phyloP scores from a whole-genome alignment of 306 rosid genomes.

The Boehmeria nivea region DNA sequence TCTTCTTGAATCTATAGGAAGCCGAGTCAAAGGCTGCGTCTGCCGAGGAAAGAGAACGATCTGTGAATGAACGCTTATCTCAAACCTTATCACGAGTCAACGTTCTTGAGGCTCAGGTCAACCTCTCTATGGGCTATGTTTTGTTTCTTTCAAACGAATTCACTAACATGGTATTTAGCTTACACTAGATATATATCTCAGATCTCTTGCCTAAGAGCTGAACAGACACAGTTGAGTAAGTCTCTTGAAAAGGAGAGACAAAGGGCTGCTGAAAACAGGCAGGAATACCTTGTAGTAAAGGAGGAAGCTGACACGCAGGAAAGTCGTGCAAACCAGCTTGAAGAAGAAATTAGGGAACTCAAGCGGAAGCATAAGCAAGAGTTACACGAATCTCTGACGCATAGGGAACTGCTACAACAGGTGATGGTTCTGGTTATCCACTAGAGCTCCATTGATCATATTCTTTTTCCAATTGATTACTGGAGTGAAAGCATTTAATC shows the following conservation, averaged over 20 bases:
- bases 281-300: constrained; percentile 90
- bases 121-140: constrained; percentile 26
- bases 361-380: constrained; percentile 90
- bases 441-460: too few relatives aligned
- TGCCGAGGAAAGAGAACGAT: constrained; percentile 94
- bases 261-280: constrained; percentile 97
- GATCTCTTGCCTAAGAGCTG: constrained; percentile 98
- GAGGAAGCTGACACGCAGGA: constrained; percentile 98
- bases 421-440: constrained; percentile 35
- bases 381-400: constrained; percentile 76
- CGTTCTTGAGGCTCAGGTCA: constrained; percentile 99
- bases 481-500: too few relatives aligned
- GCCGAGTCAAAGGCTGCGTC: constrained; percentile 92
- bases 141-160: constrained; percentile 13
- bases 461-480: too few relatives aligned
- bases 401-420: constrained; percentile 87
- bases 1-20: constrained; percentile 58
- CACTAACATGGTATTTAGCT: constrained; percentile 19
- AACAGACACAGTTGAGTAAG: constrained; percentile 84
- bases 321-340: constrained; percentile 91
- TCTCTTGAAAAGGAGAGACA: constrained; percentile 98
- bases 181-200: constrained; percentile 37
- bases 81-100: constrained; percentile 93
- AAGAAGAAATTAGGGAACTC: constrained; percentile 67
- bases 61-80: constrained; percentile 84